Evolutionary conservation across 164 flowering plant species (phyloP).

Genomic region (Macadamia integrifolia): DNA sequence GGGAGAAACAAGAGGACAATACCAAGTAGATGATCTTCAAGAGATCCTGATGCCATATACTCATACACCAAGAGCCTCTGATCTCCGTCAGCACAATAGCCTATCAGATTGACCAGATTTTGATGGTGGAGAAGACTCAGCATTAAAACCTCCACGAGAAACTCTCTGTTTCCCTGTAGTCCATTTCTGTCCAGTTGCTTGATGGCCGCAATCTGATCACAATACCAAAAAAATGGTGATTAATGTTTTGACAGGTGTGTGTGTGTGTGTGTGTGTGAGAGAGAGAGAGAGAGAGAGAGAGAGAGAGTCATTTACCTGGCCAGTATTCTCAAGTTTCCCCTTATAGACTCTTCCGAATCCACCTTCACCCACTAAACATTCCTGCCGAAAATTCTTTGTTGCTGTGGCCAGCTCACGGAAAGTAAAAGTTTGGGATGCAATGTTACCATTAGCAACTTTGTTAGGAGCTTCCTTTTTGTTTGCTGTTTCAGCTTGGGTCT

Average conservation of each 20-base stretch:
- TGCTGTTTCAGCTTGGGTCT: constrained; percentile 5
- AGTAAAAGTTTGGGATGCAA: constrained; percentile 57
- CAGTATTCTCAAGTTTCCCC: constrained; percentile 40
- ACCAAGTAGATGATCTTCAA: constrained; percentile 38
- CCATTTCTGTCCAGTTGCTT: constrained; percentile 37
- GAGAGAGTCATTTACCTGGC: constrained; percentile 18
- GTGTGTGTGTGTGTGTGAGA: not conserved
- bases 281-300: not conserved
- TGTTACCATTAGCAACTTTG: constrained; percentile 34
- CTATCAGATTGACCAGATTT: constrained; percentile 32
- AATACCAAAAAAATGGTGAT: constrained; percentile 3
- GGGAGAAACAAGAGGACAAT: not conserved
- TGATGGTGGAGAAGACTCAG: constrained; percentile 33
- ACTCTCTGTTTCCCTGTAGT: constrained; percentile 33
- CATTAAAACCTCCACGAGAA: constrained; percentile 33
- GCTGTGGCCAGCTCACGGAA: constrained; percentile 68
- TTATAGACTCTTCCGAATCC: constrained; percentile 77
- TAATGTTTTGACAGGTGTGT: not conserved
- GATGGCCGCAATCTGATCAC: constrained; percentile 27
- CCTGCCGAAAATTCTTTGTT: constrained; percentile 63
- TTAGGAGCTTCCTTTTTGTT: constrained; percentile 15
- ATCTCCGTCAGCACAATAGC: constrained; percentile 41
- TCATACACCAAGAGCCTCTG: constrained; percentile 36
- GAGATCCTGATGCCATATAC: constrained; percentile 30
- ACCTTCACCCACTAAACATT: constrained; percentile 69